phyloP scores from a whole-genome alignment of 176 grass and related monocot species.

The sorghum (Sorghum bicolor) region DNA sequence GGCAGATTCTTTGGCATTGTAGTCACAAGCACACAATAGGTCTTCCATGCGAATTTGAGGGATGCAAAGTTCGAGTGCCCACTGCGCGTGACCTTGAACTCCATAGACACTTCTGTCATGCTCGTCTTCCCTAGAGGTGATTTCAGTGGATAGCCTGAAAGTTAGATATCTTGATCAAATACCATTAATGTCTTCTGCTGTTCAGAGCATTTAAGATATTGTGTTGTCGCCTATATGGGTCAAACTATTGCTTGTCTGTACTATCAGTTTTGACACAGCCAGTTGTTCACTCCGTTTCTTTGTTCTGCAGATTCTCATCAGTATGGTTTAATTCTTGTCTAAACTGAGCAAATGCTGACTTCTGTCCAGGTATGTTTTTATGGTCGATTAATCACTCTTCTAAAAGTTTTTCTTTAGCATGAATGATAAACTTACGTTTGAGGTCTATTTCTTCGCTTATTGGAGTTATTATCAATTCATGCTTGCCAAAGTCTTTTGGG shows the following conservation, averaged over 20 bases:
- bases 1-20: not conserved
- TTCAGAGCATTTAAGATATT: not conserved
- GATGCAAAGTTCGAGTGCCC: not conserved
- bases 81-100: rapidly evolving
- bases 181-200: not conserved
- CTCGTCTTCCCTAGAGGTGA: not conserved
- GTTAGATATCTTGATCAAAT: not conserved
- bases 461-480: too few relatives aligned
- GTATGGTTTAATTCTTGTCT: not conserved
- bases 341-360: not conserved
- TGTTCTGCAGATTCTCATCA: not conserved
- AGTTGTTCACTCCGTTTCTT: not conserved
- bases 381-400: not conserved
- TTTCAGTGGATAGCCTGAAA: too few relatives aligned
- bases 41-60: rapidly evolving
- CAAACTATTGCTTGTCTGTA: not conserved
- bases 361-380: not conserved
- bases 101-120: not conserved
- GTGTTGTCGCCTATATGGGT: not conserved
- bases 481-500: too few relatives aligned
- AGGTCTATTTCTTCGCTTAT: not conserved
- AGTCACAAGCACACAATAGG: rapidly evolving
- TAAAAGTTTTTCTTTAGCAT: too few relatives aligned
- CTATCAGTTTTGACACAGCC: not conserved
- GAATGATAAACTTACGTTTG: not conserved